phyloP scores from a whole-genome alignment of 78 protist species.

The Dictyostelium brefeldianum region DNA sequence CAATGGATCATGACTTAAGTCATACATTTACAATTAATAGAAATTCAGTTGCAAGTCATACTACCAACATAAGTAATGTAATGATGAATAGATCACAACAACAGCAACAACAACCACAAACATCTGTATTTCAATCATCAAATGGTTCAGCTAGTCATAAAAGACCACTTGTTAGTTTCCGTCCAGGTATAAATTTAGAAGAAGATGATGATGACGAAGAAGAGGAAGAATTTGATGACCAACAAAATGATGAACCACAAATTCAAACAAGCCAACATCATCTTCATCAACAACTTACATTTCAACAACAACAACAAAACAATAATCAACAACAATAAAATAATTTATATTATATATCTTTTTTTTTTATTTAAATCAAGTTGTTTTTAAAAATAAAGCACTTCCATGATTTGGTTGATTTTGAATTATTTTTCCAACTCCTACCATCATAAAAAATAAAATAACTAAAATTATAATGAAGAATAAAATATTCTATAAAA shows the following conservation, averaged over 20 bases:
- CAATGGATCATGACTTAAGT: neutral
- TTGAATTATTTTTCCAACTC: slow-evolving; percentile 4
- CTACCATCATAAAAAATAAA: slow-evolving; percentile 25
- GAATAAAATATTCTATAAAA: slow-evolving; percentile 3
- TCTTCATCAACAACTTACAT: neutral
- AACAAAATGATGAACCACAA: neutral
- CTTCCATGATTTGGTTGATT: neutral
- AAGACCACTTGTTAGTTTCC: neutral
- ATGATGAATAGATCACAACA: neutral
- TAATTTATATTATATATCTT: neutral
- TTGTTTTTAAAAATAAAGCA: neutral
- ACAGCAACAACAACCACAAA: slow-evolving; percentile 17
- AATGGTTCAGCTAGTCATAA: slow-evolving; percentile 6
- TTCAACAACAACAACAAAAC: too few relatives aligned
- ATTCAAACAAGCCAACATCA: neutral
- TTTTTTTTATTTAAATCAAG: neutral
- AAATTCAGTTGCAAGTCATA: neutral
- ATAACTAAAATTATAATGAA: neutral
- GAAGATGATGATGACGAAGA: slow-evolving; percentile 41
- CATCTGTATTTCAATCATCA: neutral
- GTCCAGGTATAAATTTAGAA: neutral
- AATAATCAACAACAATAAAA: neutral
- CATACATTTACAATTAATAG: neutral
- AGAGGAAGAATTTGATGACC: neutral
- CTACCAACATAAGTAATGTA: neutral